Base-by-base conservation (phyloP, 164 flowering plant species). In the Magnolia sinica region DNA sequence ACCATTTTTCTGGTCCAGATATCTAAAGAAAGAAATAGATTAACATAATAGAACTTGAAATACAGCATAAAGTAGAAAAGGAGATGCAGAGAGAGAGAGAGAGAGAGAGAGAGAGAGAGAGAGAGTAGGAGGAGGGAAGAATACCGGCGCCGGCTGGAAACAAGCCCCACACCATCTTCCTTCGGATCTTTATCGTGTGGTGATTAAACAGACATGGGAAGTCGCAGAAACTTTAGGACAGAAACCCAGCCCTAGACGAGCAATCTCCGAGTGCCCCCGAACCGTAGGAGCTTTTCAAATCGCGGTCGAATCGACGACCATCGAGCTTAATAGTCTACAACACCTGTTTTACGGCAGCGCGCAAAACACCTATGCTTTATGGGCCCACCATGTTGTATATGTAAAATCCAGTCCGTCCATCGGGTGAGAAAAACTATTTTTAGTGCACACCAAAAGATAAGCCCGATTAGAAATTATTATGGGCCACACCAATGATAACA, bases 131-230 rank as follows among this genome's bases (percentile, higher is more conserved):
- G 81, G 81, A 50, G 81, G 74, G n/a, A 75, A 73, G 18, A 27
- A 5, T 37, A 37, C 45, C 45, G 45, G 83, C 70, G 20, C 78
- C 83, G 55, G 63, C 71, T 14, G 83, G 83, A 49, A 78, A 72
- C 23, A 81, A 51, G 29, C 81, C 81, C 83, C 83, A 81, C n/a
- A 81, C 83, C 83, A 81, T 81, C 49, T 68, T 74, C 66, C 50
- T 16, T 29, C 45, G 45, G 45, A 37, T 37, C 7, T 68, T n/a
- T 64, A 13, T 64, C 24, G 22, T 64, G 9, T 22, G 1, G 23
- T 22, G 24, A 64, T 22, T n/a, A 19, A 64, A 6, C 18, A 55
- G 13, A 16, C 61, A 55, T 11, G 14, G 10, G 16, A 16, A 8
- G 61, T 11, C 45, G 45, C 45, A 37, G 45, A 37, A 37, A 5